Evolutionary conservation across 768 basidiomycete species (phyloP), one percentile per base, ranked within the genome.

Genomic region (Sporobolomyces pararoseus): DNA sequence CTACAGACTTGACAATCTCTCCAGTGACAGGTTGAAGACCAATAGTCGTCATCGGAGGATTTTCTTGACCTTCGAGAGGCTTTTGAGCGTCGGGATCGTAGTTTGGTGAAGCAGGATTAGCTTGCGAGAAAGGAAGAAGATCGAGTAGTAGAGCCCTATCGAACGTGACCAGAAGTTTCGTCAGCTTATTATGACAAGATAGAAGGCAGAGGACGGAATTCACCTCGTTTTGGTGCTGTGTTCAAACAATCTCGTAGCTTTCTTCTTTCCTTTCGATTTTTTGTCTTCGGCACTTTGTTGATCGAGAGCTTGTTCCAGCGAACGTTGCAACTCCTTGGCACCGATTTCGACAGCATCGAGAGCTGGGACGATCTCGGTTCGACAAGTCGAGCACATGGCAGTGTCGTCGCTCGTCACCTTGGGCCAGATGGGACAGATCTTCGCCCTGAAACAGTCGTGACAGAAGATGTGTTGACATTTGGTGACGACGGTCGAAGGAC

Each of bases 381-480:
- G 86, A 79, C 96, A 99, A 14, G 86, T 85, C 23, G 88, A 85
- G 78, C 96, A 99, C 12, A 83, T 82, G 23, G 85, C 84, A 57
- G 79, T 81, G n/a, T 82, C 79, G 61, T 87, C 86, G 27, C 84
- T 79, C 25, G 83, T 73, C 49, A 87, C 84, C 35, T 63, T 17
- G 1, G 92, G 90, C 88, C 89, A 97, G 31, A 85, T 86, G 29
- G 90, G 84, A 71, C 84, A 90, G 49, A 92, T 85, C n/a, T 84
- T 85, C 71, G 83, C 81, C 47, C 88, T 86, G 84, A 92, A 98
- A 80, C 96, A 99, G 32, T 81, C 81, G 14, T 87, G 75, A 80
- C 96, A 99, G 79, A 90, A 97, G 35, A 98, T 83, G 79, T 99
- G 96, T 76, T 92, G 90, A 78, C 96, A 99, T 70, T 89, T 86